phyloP scores from a whole-genome alignment of 1,139 yeast species.

The Candida dubliniensis region DNA sequence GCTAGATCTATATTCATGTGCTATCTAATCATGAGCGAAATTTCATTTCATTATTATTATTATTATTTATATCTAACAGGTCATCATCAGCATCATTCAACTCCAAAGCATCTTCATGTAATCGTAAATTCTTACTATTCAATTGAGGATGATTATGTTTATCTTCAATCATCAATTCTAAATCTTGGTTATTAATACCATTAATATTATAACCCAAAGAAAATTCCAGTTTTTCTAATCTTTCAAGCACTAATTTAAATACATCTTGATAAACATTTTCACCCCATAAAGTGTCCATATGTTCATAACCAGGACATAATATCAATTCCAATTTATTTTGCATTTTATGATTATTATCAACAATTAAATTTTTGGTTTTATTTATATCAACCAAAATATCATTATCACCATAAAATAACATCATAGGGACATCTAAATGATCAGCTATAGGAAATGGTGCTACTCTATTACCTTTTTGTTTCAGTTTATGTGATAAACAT shows the following conservation, averaged over 20 bases:
- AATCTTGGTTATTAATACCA: background rate
- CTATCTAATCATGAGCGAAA: background rate
- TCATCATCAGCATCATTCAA: no score
- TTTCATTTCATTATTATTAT: no score
- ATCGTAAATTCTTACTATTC: background rate
- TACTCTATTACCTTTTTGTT: conserved; percentile 42
- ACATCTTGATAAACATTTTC: conserved; percentile 30
- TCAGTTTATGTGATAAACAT: conserved; percentile 24
- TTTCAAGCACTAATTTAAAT: conserved; percentile 19
- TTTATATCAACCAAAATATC: conserved; percentile 44
- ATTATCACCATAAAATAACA: conserved; percentile 42
- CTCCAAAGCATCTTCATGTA: no score
- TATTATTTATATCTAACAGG: no score
- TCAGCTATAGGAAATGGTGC: conserved; percentile 56
- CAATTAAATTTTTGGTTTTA: conserved; percentile 25
- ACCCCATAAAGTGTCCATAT: conserved; percentile 40
- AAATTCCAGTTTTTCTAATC: conserved; percentile 7
- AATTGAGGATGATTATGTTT: background rate
- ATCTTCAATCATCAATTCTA: background rate
- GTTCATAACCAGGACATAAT: conserved; percentile 31
- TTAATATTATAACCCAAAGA: background rate
- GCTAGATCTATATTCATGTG: background rate
- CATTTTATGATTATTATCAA: conserved; percentile 29
- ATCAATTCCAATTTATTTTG: conserved; percentile 22
- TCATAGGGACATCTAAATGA: conserved; percentile 44